Evolutionary conservation across 2,329 filamentous ascomycete species (phyloP).

Genomic region (Ceratocystis cacaofunesta): DNA sequence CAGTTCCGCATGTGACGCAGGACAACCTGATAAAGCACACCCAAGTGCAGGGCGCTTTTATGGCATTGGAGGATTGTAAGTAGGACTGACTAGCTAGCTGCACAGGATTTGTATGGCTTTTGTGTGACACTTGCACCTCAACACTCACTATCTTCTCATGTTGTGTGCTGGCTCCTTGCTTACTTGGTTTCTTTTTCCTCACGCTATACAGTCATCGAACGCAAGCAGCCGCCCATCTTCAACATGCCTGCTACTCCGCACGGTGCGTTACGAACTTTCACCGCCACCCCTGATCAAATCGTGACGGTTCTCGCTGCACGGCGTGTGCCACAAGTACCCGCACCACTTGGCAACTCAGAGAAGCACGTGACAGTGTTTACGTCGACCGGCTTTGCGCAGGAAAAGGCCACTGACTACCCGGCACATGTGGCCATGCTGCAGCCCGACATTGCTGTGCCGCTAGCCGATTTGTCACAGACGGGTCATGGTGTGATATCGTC

Average conservation of each 20-base stretch:
- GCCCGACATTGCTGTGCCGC: conserved; percentile 66
- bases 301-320: conserved; percentile 63
- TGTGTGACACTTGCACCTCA: not conserved
- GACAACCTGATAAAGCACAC: conserved; percentile 60
- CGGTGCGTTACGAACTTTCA: conserved; percentile 60
- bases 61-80: conserved; percentile 88
- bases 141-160: not conserved
- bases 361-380: conserved; percentile 64
- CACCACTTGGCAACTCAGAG: conserved; percentile 56
- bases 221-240: conserved; percentile 35
- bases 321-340: conserved; percentile 57
- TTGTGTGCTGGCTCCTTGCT: not conserved
- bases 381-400: conserved; percentile 65
- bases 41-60: conserved; percentile 53
- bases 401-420: conserved; percentile 56
- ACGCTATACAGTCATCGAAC: conserved; percentile 37
- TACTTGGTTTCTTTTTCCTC: not conserved
- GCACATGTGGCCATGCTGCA: conserved; percentile 47
- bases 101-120: not conserved
- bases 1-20: conserved; percentile 74
- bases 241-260: conserved; percentile 27
- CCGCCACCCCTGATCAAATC: conserved; percentile 49
- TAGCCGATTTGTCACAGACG: conserved; percentile 52
- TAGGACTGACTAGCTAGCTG: conserved; percentile 12
- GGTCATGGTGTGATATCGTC: conserved; percentile 37